phyloP scores from a whole-genome alignment of 2,329 filamentous ascomycete genomes.

The Alternaria arbusti region DNA sequence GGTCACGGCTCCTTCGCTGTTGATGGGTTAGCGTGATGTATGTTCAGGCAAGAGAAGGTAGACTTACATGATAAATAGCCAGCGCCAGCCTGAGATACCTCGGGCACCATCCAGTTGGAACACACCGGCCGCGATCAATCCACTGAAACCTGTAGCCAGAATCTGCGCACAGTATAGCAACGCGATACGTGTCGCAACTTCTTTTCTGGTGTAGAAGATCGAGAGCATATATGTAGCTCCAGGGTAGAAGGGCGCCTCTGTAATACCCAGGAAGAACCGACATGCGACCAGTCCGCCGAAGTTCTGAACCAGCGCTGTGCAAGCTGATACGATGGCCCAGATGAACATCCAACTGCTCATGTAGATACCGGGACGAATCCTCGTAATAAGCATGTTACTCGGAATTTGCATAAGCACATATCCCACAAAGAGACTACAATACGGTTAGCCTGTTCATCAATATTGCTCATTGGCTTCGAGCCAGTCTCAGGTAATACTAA shows the following conservation, averaged over 20 bases:
- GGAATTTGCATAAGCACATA: constrained; percentile 47
- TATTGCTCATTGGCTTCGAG: not conserved
- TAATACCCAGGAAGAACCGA: constrained; percentile 41
- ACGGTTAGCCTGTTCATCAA: not conserved
- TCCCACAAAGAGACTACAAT: constrained; percentile 57
- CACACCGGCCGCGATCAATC: constrained; percentile 52
- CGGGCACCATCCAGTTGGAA: constrained; percentile 40
- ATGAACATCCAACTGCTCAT: constrained; percentile 44
- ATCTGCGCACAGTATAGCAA: constrained; percentile 50
- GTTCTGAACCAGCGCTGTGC: constrained; percentile 41
- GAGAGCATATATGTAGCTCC: constrained; percentile 68
- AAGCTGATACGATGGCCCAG: constrained; percentile 47
- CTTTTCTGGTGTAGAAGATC: constrained; percentile 69
- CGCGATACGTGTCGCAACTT: constrained; percentile 47
- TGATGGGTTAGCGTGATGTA: not conserved
- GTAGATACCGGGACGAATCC: constrained; percentile 41
- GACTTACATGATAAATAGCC: constrained; percentile 49
- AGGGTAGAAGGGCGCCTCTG: constrained; percentile 58
- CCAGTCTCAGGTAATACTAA: constrained; percentile 1
- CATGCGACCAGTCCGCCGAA: constrained; percentile 42
- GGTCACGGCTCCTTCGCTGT: constrained; percentile 36
- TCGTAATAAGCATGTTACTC: constrained; percentile 51
- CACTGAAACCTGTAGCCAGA: constrained; percentile 51
- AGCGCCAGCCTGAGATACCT: constrained; percentile 48
- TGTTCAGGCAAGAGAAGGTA: not conserved